Base-by-base conservation (phyloP, 352 stramenopile genomes). In the Phytophthora crassamura region DNA sequence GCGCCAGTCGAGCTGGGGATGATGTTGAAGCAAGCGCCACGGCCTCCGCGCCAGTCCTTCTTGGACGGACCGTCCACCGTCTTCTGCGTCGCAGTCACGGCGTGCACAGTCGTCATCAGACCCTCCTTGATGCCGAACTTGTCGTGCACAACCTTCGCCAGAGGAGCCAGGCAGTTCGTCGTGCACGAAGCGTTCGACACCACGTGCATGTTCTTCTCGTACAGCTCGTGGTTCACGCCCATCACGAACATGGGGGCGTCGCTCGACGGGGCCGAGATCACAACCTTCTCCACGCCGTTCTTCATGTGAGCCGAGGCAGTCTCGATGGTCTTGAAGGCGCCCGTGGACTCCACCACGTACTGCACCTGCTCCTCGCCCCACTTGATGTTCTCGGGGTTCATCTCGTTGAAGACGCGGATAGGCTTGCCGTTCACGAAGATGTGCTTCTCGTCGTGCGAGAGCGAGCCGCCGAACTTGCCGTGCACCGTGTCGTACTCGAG, bases 171-270 rank as follows among this genome's bases (percentile, higher is more conserved):
- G 77, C 97, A 99, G 90, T 99, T 99, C 72, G 98, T 99, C 56
- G 98, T 99, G 86, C 98, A 99, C 59, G 95, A 99, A 16, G 98
- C 98, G 81, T 98, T 99, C 59, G 97, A 99, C 62, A 99, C 96
- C 60, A 99, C 92, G 83, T 98, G 69, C 84, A 98, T 97, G 71
- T 89, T 88, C 67, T 78, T 76, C 62, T 96, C 86, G 83, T 99
- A 99, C 45, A 90, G 74, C 45, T 97, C 79, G 61, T 98, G 72
- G 89, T 99, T 99, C 46, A 99, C 97, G 72, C 97, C 97, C 80
- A 99, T 98, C 61, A 99, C 97, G 72, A 99, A 98, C 77, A 98
- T 99, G 47, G 97, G 95, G 49, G 98, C 97, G 75, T 99, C 97
- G 71, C 97, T 98, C 43, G 98, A 98, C 50, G 98, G 97, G 16